Base-by-base conservation (phyloP, 2,329 filamentous ascomycete species). In the Beauveria asiatica region DNA sequence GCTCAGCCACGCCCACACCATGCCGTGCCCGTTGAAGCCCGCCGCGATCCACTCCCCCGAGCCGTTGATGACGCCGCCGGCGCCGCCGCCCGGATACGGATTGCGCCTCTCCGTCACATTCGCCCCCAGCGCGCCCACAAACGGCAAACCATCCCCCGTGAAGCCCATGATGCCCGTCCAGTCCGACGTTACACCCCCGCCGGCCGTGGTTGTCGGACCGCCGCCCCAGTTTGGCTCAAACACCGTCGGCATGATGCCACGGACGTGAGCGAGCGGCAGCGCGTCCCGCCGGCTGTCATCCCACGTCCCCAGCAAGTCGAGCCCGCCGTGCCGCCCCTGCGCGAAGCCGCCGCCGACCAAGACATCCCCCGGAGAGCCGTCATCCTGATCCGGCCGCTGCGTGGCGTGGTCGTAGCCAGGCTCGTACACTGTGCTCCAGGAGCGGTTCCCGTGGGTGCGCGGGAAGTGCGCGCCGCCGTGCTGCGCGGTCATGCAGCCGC, bases 341-440 rank as follows among this genome's bases (percentile, higher is more conserved):
- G 73, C 5, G 59, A 82, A 77, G 0, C 79, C 83, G 0, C 83
- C 82, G 1, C 82, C 81, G 2, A 82, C 67, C 77, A 85, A 80
- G 61, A 85, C 68, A 60, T 82, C 77, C 1, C 77, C 73, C 0
- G 69, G 65, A 2, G 63, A 46, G 2, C 69, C 68, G n/a, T 71
- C 65, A 1, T 62, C 42, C 5, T 61, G 30, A 30, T 67, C 67
- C 1, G 79, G 71, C 55, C 75, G 70, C 64, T 83, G 79, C 0
- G 79, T 81, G 10, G 80, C 70, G 63, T 83, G 82, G 64, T 84
- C 81, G 51, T 78, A 81, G 0, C 77, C 76, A 0, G 70, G 64
- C 3, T 67, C 70, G 61, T 80, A 80, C 1, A 79, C 70, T 9
- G 83, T 69, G 1, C 77, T 75, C 81, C 82, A 85, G 0, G 81